These are phyloP conservation scores for Coccomyxa sp. DNA, from an alignment of 139 green algal species.

Conservation along the genomic window DNA sequence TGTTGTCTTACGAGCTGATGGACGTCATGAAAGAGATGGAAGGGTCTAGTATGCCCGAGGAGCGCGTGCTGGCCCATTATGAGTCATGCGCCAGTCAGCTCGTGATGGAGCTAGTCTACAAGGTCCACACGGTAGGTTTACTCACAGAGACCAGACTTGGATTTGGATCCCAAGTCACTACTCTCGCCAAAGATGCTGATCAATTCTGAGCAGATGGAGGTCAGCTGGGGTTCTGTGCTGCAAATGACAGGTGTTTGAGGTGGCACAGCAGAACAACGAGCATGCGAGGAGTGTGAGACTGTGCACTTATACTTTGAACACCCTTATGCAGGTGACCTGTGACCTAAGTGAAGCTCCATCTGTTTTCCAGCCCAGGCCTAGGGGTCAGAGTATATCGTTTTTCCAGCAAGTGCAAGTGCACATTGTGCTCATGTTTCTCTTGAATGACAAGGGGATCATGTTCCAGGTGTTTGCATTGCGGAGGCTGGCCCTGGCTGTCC, in stretches of 20 bases:
- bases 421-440: no score
- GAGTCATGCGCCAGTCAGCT: constrained; percentile 30
- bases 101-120: constrained; percentile 33
- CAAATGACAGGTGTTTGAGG: constrained; percentile 30
- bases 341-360: background rate
- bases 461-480: background rate
- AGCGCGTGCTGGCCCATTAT: constrained; percentile 9
- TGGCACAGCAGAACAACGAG: constrained; percentile 8
- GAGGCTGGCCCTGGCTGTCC: constrained; percentile 4
- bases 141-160: background rate
- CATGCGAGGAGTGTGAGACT: constrained; percentile 15
- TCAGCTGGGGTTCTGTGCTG: background rate
- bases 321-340: constrained; percentile 72
- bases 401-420: constrained; percentile 15
- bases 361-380: background rate
- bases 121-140: constrained; percentile 25
- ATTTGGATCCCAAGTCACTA: background rate
- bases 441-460: background rate
- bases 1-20: constrained; percentile 74
- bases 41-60: background rate
- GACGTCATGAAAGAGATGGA: constrained; percentile 21
- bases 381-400: background rate
- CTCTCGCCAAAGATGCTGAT: background rate
- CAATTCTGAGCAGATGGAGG: background rate
- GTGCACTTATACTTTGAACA: constrained; percentile 93